These are phyloP conservation scores for Fusarium sp. DNA, from an alignment of 2,329 filamentous ascomycete species.

Conservation along the genomic window DNA sequence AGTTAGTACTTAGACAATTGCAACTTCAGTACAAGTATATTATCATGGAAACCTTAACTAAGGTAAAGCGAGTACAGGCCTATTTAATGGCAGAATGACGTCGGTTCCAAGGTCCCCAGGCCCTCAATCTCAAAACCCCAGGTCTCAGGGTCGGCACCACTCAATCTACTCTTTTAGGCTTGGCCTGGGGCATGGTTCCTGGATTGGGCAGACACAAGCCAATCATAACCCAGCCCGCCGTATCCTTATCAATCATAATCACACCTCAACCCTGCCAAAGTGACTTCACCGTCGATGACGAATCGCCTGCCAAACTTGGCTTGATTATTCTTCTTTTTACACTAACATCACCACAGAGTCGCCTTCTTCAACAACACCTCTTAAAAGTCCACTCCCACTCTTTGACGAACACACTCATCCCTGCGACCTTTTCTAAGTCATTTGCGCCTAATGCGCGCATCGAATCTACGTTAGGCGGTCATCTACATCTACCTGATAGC, in stretches of 20 bases:
- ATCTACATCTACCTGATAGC: slow-evolving; percentile 48
- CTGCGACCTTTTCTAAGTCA: background rate
- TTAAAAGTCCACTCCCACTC: background rate
- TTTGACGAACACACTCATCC: background rate
- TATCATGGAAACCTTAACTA: background rate
- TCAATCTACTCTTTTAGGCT: slow-evolving; percentile 6
- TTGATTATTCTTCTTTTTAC: slow-evolving; percentile 28
- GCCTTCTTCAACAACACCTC: slow-evolving; percentile 28
- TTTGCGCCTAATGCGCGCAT: slow-evolving; percentile 32
- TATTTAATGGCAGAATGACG: slow-evolving; percentile 29
- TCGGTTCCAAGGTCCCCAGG: slow-evolving; percentile 9
- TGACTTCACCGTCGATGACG: slow-evolving; percentile 48
- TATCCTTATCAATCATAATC: slow-evolving; percentile 46
- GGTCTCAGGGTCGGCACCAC: slow-evolving; percentile 33
- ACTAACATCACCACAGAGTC: slow-evolving; percentile 24
- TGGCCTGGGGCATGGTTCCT: slow-evolving; percentile 41
- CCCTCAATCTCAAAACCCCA: slow-evolving; percentile 21
- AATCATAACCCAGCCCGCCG: slow-evolving; percentile 38
- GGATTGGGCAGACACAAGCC: slow-evolving; percentile 24
- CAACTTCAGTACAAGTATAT: too few relatives aligned
- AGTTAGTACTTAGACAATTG: too few relatives aligned
- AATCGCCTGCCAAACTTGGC: slow-evolving; percentile 48
- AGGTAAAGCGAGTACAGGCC: background rate
- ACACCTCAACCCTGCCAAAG: slow-evolving; percentile 28
- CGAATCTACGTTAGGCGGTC: slow-evolving; percentile 30